Evolutionary conservation across 495 filamentous ascomycete species (phyloP), one percentile per base, ranked within the genome.

Genomic region (Penicillium malachiteum): DNA sequence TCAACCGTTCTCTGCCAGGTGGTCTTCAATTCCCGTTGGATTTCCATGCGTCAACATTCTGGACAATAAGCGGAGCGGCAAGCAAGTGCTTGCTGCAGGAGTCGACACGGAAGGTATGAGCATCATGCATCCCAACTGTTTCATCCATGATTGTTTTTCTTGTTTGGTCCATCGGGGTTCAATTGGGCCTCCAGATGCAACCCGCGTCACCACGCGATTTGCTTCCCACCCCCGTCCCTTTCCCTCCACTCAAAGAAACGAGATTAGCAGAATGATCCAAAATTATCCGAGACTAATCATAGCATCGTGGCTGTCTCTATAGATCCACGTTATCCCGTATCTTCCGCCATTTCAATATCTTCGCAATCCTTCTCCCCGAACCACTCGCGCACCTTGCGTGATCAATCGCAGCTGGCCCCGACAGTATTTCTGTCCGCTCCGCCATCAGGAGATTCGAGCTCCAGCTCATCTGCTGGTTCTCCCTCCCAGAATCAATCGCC

Each of bases 1-100:
- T 62, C 64, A 59, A 44, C 54, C 65, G 66, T 60, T 63, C 53
- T 62, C 61, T 66, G 66, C 60, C 59, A 67, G 60, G 60, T 68
- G 57, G 45, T 66, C 53, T 55, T 59, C 58, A 54, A 54, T 57
- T 58, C 54, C 60, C 44, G 57, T 68, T 67, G 62, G 63, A 71
- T 67, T 74, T 76, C 72, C 76, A 77, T 77, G 76, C 73, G 72
- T 77, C 74, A 75, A 69, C 67, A 79, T 79, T 79, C 69, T 75
- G 71, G 76, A 74, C 71, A 57, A 73, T 78, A 78, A 75, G 63
- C 65, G 70, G 71, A 74, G 76, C 76, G 73, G 76, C 76, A 79
- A 79, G 76, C 76, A 72, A 72, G 69, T 74, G 76, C 76, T 79
- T 79, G 76, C 76, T 79, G 75, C 75, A 74, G 72, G 66, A 74